A percentile compares a stretch with the other conserved stretches of the same genome.
phyloP scores from a whole-genome alignment of 140 eudicot genomes.

The Oenanthe javanica region DNA sequence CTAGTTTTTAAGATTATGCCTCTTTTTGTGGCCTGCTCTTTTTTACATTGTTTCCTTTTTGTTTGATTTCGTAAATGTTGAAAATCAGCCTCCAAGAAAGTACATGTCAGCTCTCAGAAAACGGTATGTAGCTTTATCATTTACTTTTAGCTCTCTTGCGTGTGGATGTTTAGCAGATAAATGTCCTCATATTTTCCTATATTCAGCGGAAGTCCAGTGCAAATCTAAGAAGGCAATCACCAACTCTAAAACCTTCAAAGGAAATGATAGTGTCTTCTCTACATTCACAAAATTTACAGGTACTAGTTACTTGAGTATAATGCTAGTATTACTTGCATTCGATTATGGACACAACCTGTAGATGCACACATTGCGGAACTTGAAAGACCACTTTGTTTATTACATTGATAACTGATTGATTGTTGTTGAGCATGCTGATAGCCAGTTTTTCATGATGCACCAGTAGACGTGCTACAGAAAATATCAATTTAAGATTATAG shows the following conservation, averaged over 20 bases:
- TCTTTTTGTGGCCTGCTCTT: slow-evolving; percentile 7
- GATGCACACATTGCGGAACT: not conserved
- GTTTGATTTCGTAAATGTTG: not conserved
- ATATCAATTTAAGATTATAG: not conserved
- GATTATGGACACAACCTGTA: not conserved
- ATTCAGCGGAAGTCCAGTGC: slow-evolving; percentile 27
- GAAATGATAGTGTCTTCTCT: slow-evolving; percentile 7
- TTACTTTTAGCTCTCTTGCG: not conserved
- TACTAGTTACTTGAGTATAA: not conserved
- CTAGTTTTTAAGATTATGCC: slow-evolving; percentile 2
- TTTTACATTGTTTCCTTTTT: slow-evolving; percentile 6
- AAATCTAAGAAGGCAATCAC: slow-evolving; percentile 16
- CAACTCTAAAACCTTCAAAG: not conserved
- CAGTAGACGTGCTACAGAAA: not conserved
- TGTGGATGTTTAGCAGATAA: not conserved
- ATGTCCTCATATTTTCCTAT: not conserved
- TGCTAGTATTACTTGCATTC: not conserved
- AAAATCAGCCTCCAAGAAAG: slow-evolving; percentile 34
- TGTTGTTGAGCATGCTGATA: not conserved
- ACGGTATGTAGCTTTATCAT: slow-evolving; percentile 21
- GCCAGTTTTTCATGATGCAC: not conserved
- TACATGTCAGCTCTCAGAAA: slow-evolving; percentile 17
- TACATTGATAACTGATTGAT: not conserved
- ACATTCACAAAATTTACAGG: slow-evolving; percentile 19
- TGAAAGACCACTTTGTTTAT: not conserved